Evolutionary conservation across 306 rosid genomes (phyloP), one percentile per base, ranked within the genome.

Genomic region (Dalbergia oliveri): DNA sequence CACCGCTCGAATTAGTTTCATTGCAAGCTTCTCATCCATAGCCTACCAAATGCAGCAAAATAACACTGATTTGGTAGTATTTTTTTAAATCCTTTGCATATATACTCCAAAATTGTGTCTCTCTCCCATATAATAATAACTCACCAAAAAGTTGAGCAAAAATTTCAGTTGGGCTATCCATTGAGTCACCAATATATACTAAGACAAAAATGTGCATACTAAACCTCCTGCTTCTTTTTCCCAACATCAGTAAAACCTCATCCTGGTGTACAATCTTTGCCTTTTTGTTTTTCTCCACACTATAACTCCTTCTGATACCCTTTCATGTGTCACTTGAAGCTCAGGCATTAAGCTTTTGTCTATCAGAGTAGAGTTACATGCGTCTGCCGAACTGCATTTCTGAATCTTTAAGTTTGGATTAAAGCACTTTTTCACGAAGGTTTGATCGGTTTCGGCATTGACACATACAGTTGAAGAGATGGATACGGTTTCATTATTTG

Each of bases 401-500:
- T 66, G 83, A 66, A 95, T 91, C 84, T 81, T 88, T 83, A 95
- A 90, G 83, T 91, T 95, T 0, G 98, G 97, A 66, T 71, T 89
- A 69, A 72, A 77, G 86, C 94, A 89, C 67, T 84, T 86, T 68
- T 21, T 85, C 34, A 80, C 72, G 64, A 93, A 95, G 59, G 84
- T 73, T 59, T 75, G 76, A 1, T 94, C 88, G 69, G 94, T 83
- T 76, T 66, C 86, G 62, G 91, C 96, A 78, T 87, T 87, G 49
- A 86, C 73, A 63, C 82, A 86, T 23, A 72, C 86, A 65, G 87
- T 85, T 19, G 99, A 93, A 68, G 94, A 85, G 74, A 87, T 47
- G 78, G 81, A 62, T 34, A 93, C 61, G 11, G 88, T 85, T 79
- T 93, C 97, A 12, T 95, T 88, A 81, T 93, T 93, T 57, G 94